A percentile compares a stretch with the other conserved stretches of the same genome.
Conservation (phyloP, 2,329 filamentous ascomycete genomes). For the Xylaria sp. region DNA sequence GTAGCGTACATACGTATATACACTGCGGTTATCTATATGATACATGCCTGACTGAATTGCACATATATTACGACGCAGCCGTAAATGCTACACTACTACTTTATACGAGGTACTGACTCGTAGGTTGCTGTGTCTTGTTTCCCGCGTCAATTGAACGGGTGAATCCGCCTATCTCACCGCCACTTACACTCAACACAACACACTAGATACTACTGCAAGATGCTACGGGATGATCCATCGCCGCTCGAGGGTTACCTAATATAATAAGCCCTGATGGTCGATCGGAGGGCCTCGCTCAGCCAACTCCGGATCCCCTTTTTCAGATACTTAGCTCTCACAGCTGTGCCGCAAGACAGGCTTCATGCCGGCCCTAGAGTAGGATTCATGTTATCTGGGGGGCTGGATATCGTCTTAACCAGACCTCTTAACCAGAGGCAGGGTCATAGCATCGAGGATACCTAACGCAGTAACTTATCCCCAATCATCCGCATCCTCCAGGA, state of each 20-base stretch:
- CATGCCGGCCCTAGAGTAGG: not conserved
- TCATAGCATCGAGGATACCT: not conserved
- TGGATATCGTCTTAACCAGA: not conserved
- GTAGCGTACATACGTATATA: too few relatives aligned
- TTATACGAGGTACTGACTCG: too few relatives aligned
- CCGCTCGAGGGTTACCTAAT: not conserved
- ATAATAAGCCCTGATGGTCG: not conserved
- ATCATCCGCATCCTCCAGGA: not conserved
- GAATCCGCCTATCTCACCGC: conserved; percentile 1
- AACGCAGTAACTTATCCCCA: not conserved
- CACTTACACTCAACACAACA: not conserved
- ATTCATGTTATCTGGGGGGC: not conserved
- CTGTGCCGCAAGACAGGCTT: not conserved
- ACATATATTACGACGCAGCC: too few relatives aligned
- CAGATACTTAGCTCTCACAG: not conserved
- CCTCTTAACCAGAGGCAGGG: not conserved
- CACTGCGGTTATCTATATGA: too few relatives aligned
- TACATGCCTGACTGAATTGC: too few relatives aligned
- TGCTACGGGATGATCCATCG: not conserved
- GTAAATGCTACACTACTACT: too few relatives aligned
- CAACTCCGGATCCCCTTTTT: not conserved
- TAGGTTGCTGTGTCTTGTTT: too few relatives aligned
- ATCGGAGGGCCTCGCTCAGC: not conserved
- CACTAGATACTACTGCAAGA: not conserved
- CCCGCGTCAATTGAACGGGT: too few relatives aligned